Evolutionary conservation across 345 rosid species (phyloP).

Genomic region (Aquilaria yunnanensis): DNA sequence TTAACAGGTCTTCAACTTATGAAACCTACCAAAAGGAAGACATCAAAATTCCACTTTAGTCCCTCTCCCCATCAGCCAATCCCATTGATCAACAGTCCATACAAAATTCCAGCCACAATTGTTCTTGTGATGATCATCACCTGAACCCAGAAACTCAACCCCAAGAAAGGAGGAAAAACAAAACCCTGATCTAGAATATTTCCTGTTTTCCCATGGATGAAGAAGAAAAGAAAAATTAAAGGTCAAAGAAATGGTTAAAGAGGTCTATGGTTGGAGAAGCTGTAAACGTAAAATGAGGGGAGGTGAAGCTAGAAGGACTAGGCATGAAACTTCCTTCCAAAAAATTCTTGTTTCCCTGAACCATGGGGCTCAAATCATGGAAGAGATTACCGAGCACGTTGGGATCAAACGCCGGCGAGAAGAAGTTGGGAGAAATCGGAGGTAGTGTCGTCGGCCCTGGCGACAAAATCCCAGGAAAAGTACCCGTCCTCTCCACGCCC

Average conservation of each 20-base stretch:
- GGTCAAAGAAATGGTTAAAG: constrained; percentile 65
- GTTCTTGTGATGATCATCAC: background rate
- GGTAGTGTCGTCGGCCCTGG: constrained; percentile 69
- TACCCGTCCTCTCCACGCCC: constrained; percentile 32
- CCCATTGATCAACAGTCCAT: constrained; percentile 3
- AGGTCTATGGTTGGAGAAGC: constrained; percentile 49
- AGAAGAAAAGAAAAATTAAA: constrained; percentile 12
- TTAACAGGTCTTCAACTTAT: constrained; percentile 20
- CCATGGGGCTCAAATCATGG: constrained; percentile 50
- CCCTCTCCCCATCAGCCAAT: constrained; percentile 1
- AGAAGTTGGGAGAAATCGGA: constrained; percentile 52
- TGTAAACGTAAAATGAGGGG: constrained; percentile 32
- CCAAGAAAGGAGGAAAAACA: background rate
- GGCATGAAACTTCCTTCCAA: constrained; percentile 46
- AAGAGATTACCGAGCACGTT: constrained; percentile 36
- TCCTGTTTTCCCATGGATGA: background rate
- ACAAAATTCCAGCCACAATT: background rate
- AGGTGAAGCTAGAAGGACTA: constrained; percentile 44
- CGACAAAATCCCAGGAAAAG: constrained; percentile 60
- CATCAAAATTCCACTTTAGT: constrained; percentile 11
- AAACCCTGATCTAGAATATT: background rate
- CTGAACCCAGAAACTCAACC: background rate
- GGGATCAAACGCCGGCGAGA: constrained; percentile 51
- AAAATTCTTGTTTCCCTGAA: constrained; percentile 41
- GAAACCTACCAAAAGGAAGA: constrained; percentile 18